A percentile compares a stretch with the other conserved stretches of the same genome.
Conservation (phyloP, 2,329 filamentous ascomycete genomes). For the Microsporum canis region DNA sequence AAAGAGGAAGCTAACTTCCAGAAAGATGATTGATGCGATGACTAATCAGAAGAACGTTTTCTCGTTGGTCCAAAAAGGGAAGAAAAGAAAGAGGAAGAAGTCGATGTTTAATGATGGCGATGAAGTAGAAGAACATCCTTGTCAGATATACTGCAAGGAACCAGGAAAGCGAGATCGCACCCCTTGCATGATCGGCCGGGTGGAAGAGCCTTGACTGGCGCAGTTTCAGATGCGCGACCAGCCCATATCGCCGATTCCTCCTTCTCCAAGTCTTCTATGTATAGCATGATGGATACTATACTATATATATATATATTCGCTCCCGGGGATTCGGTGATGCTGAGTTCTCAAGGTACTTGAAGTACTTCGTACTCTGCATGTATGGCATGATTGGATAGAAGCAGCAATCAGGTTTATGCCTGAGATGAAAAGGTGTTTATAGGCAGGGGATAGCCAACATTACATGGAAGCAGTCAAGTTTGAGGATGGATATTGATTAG, state of each 20-base stretch:
- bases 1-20: neutral
- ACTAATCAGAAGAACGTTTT: neutral
- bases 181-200: neutral
- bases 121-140: neutral
- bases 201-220: neutral
- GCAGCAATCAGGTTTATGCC: neutral
- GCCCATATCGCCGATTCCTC: too few species aligned
- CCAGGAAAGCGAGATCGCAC: neutral
- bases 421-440: neutral
- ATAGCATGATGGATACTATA: neutral
- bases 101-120: neutral
- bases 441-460: neutral
- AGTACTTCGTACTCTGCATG: too few species aligned
- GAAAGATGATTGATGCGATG: neutral
- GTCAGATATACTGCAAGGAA: neutral
- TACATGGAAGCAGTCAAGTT: neutral
- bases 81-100: neutral
- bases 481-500: neutral
- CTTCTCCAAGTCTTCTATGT: neutral
- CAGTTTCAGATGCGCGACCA: neutral
- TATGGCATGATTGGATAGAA: too few species aligned
- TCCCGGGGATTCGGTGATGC: too few species aligned
- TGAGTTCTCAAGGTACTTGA: too few species aligned
- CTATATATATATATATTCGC: neutral
- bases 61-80: neutral